A percentile compares a stretch with the other conserved stretches of the same genome.
phyloP scores from a whole-genome alignment of 768 basidiomycete genomes.

The Lyophyllum decastes region DNA sequence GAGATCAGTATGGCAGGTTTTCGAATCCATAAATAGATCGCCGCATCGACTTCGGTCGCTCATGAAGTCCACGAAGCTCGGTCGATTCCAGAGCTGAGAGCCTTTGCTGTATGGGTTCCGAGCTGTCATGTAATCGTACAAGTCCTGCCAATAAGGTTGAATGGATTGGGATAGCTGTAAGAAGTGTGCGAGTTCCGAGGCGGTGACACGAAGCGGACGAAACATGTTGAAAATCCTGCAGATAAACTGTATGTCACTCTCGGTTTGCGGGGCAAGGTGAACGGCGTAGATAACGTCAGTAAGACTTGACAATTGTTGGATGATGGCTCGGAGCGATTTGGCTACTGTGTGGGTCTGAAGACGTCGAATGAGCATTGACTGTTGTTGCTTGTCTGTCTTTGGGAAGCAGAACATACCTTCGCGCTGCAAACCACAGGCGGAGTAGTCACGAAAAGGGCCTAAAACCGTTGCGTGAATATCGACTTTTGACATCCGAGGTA shows the following conservation, averaged over 20 bases:
- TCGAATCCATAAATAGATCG: not conserved
- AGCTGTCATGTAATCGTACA: not conserved
- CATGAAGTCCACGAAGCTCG: not conserved
- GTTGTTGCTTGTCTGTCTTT: too few species aligned
- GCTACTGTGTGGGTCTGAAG: too few species aligned
- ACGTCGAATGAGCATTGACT: too few species aligned
- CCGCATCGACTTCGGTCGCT: not conserved
- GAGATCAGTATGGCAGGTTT: not conserved
- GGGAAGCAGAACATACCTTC: too few species aligned
- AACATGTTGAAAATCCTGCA: not conserved
- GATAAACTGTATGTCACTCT: not conserved
- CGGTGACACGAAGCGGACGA: too few species aligned
- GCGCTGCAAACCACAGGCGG: too few species aligned
- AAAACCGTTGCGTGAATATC: too few species aligned
- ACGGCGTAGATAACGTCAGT: too few species aligned
- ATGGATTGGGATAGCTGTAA: not conserved
- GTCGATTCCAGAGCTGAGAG: not conserved
- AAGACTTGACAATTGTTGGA: too few species aligned
- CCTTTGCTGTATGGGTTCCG: not conserved
- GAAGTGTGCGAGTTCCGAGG: not conserved
- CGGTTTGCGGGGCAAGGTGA: not conserved
- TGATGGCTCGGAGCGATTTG: too few species aligned
- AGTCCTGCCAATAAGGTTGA: not conserved
- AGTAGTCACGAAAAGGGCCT: too few species aligned
- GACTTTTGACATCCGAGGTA: too few species aligned